Conservation (phyloP, 192 early-diverging fungal genomes). For the Coemansia sp. region DNA sequence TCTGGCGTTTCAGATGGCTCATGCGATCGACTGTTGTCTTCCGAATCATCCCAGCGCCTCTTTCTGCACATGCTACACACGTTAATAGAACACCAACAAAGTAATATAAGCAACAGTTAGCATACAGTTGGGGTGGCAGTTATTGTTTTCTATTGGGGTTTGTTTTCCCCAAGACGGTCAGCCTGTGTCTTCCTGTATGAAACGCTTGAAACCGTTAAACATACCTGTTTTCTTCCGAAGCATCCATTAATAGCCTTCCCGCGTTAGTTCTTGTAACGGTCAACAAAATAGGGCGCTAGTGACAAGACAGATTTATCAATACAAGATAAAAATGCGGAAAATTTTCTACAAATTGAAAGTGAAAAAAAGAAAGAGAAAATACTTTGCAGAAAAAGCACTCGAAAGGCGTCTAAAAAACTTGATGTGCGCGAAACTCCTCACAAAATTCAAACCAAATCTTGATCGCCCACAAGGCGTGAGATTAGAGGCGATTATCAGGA, state of each 20-base stretch:
- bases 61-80: conserved; percentile 8
- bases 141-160: too few species aligned
- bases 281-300: background rate
- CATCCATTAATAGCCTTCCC: background rate
- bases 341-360: background rate
- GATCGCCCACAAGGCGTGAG: too few species aligned
- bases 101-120: background rate
- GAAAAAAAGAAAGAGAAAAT: too few species aligned
- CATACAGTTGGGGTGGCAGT: background rate
- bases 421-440: too few species aligned
- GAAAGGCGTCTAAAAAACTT: background rate
- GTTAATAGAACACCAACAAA: background rate
- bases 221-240: background rate
- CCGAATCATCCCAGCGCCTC: conserved; percentile 23
- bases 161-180: background rate
- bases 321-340: background rate
- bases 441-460: too few species aligned
- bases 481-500: too few species aligned
- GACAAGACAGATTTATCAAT: background rate
- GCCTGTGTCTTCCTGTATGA: background rate
- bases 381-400: too few species aligned
- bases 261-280: background rate
- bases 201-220: background rate
- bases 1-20: background rate
- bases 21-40: background rate